These are phyloP conservation scores for Penicillium pancosmium DNA, from an alignment of 495 filamentous ascomycete species.

Conservation along the genomic window DNA sequence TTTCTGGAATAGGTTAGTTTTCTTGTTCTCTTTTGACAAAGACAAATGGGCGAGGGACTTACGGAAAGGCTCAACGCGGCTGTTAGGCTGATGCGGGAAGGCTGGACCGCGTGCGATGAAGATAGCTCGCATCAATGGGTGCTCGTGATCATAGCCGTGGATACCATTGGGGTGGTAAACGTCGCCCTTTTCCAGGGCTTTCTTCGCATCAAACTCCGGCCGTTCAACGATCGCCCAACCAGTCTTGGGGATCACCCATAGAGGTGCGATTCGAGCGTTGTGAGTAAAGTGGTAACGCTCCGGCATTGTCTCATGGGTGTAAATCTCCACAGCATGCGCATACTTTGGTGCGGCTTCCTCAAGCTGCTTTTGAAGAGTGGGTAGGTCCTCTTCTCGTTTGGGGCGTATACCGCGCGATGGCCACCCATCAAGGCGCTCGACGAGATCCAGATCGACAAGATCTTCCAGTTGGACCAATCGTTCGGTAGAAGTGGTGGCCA, in stretches of 20 bases:
- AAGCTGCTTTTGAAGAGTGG: conserved; percentile 39
- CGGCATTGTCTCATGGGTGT: conserved; percentile 85
- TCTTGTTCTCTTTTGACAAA: neutral
- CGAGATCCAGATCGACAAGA: conserved; percentile 69
- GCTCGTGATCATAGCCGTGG: conserved; percentile 88
- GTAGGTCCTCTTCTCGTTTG: conserved; percentile 61
- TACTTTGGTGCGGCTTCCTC: conserved; percentile 48
- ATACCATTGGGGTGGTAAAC: conserved; percentile 76
- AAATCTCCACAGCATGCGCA: conserved; percentile 76
- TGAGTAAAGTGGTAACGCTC: conserved; percentile 83
- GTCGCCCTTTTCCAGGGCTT: conserved; percentile 60
- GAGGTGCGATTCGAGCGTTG: conserved; percentile 84
- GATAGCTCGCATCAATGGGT: conserved; percentile 90
- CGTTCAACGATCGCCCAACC: conserved; percentile 87
- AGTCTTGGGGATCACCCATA: conserved; percentile 89
- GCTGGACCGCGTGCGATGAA: conserved; percentile 88
- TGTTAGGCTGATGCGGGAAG: conserved; percentile 82
- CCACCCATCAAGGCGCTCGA: conserved; percentile 92
- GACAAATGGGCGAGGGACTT: conserved; percentile 39
- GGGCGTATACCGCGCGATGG: conserved; percentile 86
- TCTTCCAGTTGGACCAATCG: conserved; percentile 95
- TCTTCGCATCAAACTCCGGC: conserved; percentile 71
- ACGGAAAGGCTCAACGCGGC: conserved; percentile 82
- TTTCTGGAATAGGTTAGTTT: conserved; percentile 57
- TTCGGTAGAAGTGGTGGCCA: conserved; percentile 84